These are phyloP conservation scores for Pittosporum tobira DNA, from an alignment of 129 eudicot genomes.

Conservation along the genomic window DNA sequence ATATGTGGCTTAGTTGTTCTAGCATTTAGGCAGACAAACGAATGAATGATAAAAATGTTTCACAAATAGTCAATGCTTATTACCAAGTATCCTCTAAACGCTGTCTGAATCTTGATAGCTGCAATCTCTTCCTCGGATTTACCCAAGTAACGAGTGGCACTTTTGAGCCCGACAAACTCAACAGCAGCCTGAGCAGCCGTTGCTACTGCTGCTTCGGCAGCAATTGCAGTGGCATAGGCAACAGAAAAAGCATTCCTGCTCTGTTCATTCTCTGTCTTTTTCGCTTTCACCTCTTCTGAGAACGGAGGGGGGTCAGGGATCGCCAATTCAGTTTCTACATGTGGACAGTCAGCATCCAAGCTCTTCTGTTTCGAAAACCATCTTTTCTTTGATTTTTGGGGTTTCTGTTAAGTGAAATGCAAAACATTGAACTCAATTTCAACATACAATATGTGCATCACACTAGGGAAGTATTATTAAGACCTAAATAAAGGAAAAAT, in stretches of 20 bases:
- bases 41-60: too few species aligned
- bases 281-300: constrained; percentile 28
- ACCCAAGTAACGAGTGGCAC: constrained; percentile 28
- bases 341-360: constrained; percentile 17
- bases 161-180: constrained; percentile 53
- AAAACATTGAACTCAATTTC: constrained; percentile 7
- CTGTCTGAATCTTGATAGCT: constrained; percentile 53
- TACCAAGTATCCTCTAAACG: constrained; percentile 71
- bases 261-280: constrained; percentile 50
- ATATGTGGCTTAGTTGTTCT: too few species aligned
- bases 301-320: constrained; percentile 29
- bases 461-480: not conserved
- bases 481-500: too few species aligned
- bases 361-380: constrained; percentile 51
- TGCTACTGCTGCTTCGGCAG: constrained; percentile 79
- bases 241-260: constrained; percentile 65
- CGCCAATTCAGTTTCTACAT: constrained; percentile 17
- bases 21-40: too few species aligned
- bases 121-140: constrained; percentile 52
- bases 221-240: constrained; percentile 62
- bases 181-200: constrained; percentile 66
- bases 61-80: not conserved
- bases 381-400: constrained; percentile 36
- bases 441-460: not conserved
- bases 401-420: constrained; percentile 27